A percentile compares a stretch with the other conserved stretches of the same genome.
Conservation (phyloP, 192 early-diverging fungal species). For the Obelidium mucronatum region DNA sequence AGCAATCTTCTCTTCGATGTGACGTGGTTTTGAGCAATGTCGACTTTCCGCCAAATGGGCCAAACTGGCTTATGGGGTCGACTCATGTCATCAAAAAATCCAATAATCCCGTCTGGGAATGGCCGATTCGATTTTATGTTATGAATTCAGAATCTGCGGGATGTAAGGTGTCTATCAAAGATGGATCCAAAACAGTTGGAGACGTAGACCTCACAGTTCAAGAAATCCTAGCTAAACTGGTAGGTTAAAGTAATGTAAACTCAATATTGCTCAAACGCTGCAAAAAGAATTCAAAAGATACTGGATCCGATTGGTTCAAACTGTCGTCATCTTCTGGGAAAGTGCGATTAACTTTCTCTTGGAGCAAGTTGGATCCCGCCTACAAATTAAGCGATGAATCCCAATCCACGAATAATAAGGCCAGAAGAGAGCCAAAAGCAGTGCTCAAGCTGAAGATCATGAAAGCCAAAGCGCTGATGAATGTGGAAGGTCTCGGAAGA, state of each 20-base stretch:
- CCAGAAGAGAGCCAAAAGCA: slow-evolving; percentile 72
- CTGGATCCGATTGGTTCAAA: slow-evolving; percentile 68
- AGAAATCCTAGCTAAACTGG: slow-evolving; percentile 51
- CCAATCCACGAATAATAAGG: slow-evolving; percentile 51
- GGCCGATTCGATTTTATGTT: slow-evolving; percentile 70
- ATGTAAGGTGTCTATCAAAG: slow-evolving; percentile 67
- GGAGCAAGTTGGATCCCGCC: slow-evolving; percentile 73
- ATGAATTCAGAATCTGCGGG: slow-evolving; percentile 70
- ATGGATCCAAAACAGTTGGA: slow-evolving; percentile 54
- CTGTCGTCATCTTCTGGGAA: slow-evolving; percentile 59
- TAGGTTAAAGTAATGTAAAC: no score
- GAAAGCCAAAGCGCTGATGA: slow-evolving; percentile 53
- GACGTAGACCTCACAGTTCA: slow-evolving; percentile 49
- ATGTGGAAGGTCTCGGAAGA: slow-evolving; percentile 9
- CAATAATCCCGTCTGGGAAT: slow-evolving; percentile 82
- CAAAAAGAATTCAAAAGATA: slow-evolving; percentile 30
- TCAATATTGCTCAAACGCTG: no score
- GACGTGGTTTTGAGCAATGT: slow-evolving; percentile 22
- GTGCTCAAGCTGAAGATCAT: slow-evolving; percentile 78
- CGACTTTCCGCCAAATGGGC: background rate
- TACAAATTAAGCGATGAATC: slow-evolving; percentile 67
- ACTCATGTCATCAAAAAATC: slow-evolving; percentile 78
- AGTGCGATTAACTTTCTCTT: slow-evolving; percentile 71
- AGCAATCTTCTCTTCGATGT: slow-evolving; percentile 62
- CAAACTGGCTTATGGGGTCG: slow-evolving; percentile 17